These are phyloP conservation scores for Echinochloa phyllopogon DNA, from an alignment of 176 grass and related monocot species.

Conservation along the genomic window DNA sequence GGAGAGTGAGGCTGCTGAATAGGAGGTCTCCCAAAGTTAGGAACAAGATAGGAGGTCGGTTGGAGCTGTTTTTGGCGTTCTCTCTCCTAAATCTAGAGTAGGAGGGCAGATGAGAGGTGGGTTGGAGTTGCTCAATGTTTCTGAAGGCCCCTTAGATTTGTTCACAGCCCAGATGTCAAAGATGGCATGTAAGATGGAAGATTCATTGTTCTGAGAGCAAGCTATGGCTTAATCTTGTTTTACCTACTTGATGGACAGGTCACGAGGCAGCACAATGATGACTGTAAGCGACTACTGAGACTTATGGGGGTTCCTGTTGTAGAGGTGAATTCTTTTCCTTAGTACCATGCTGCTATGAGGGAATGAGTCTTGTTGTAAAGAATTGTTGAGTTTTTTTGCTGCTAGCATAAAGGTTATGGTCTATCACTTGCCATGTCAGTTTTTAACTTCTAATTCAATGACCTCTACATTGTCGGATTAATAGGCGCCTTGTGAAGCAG, in stretches of 20 bases:
- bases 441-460: neutral
- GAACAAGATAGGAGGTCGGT: no score
- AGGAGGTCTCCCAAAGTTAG: no score
- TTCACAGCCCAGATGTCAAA: neutral
- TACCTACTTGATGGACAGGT: slow-evolving; percentile 58
- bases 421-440: neutral
- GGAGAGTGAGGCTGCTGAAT: no score
- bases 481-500: slow-evolving; percentile 93
- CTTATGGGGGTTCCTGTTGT: slow-evolving; percentile 97
- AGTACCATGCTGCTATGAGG: slow-evolving; percentile 3
- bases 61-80: no score
- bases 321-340: slow-evolving; percentile 72
- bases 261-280: slow-evolving; percentile 91
- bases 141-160: neutral
- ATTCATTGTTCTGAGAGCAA: slow-evolving; percentile 16
- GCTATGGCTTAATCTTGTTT: slow-evolving; percentile 12
- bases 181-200: neutral
- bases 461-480: slow-evolving; percentile 18
- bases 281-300: slow-evolving; percentile 90
- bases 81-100: no score
- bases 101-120: no score
- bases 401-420: slow-evolving; percentile 9
- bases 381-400: neutral
- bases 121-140: no score
- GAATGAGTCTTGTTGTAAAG: neutral